Evolutionary conservation across 2,329 filamentous ascomycete genomes (phyloP).

Genomic region (Cladophialophora exuberans): DNA sequence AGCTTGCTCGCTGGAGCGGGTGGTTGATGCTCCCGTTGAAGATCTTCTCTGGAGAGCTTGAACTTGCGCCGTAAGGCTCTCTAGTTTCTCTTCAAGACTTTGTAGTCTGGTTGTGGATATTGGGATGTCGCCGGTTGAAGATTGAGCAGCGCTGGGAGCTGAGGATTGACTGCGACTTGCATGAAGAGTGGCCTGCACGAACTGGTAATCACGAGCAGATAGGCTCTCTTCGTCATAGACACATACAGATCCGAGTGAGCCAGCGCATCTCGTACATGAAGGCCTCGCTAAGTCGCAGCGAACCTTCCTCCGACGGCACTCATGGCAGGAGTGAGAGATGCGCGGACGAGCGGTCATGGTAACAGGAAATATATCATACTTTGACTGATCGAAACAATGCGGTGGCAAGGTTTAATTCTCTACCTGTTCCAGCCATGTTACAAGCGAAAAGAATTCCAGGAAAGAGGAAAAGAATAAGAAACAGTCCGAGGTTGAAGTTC

Average conservation of each 20-base stretch:
- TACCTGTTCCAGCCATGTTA: no score
- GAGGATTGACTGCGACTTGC: background rate
- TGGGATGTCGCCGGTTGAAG: background rate
- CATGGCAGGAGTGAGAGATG: background rate
- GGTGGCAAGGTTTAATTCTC: no score
- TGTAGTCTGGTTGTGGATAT: background rate
- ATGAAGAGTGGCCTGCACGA: background rate
- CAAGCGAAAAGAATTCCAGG: no score
- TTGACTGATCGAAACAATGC: no score
- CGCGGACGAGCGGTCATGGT: background rate
- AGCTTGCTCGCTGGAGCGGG: background rate
- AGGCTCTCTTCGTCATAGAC: background rate
- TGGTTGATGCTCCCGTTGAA: background rate
- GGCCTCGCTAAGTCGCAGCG: background rate
- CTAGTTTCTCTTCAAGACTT: background rate
- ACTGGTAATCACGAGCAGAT: background rate
- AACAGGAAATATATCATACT: no score
- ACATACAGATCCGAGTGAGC: background rate
- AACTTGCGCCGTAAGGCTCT: background rate
- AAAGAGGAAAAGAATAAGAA: no score
- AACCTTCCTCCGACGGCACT: constrained; percentile 1
- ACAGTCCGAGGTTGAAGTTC: no score
- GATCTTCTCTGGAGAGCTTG: background rate
- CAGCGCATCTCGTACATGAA: background rate
- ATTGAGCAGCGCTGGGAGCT: background rate